These are phyloP conservation scores for Alternaria arbusti DNA, from an alignment of 2,329 filamentous ascomycete species.

Conservation along the genomic window DNA sequence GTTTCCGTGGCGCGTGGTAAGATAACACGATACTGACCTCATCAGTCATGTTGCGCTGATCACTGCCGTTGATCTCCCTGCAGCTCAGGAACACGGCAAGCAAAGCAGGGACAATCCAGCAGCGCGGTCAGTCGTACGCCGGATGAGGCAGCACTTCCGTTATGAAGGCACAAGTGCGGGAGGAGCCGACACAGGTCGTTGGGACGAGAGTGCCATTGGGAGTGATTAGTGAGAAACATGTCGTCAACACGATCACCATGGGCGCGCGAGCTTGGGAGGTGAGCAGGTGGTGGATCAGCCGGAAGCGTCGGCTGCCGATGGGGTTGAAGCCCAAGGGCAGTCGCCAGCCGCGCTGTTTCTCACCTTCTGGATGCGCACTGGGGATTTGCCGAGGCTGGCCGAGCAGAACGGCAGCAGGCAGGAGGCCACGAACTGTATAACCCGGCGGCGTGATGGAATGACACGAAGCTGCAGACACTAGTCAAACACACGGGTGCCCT, in stretches of 20 bases:
- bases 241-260: neutral
- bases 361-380: constrained; percentile 1
- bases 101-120: neutral
- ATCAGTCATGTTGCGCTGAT: constrained; percentile 3
- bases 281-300: neutral
- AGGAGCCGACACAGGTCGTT: constrained; percentile 7
- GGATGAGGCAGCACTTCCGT: constrained; percentile 5
- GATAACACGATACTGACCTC: constrained; percentile 1
- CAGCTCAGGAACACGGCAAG: constrained; percentile 12
- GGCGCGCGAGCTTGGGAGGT: neutral
- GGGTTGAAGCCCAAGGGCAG: neutral
- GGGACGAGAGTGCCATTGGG: neutral
- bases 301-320: constrained; percentile 1
- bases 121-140: neutral
- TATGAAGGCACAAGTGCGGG: neutral
- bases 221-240: neutral
- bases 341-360: constrained; percentile 1
- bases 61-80: constrained; percentile 11
- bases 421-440: neutral
- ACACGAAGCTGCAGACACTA: constrained; percentile 13
- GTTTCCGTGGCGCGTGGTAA: neutral
- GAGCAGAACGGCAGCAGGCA: neutral
- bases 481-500: constrained; percentile 9
- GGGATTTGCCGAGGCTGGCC: constrained; percentile 4
- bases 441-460: neutral